These are phyloP conservation scores for Teratosphaeria gauchensis DNA, from an alignment of 2,329 filamentous ascomycete genomes.

Conservation along the genomic window DNA sequence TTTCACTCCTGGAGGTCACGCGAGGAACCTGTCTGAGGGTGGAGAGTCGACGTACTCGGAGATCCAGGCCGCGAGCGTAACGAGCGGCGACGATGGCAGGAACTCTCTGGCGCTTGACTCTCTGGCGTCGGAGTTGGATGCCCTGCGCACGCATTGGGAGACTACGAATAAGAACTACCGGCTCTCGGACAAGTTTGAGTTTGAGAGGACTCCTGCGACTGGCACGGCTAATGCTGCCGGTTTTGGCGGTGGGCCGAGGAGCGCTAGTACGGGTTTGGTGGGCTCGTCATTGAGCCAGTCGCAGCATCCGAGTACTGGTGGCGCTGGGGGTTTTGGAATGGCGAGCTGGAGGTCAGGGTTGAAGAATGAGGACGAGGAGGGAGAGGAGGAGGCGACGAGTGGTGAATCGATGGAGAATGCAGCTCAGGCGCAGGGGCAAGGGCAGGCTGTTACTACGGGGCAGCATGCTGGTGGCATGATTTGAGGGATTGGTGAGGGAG, in stretches of 20 bases:
- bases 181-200: constrained; percentile 83
- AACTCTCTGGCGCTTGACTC: constrained; percentile 57
- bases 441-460: background rate
- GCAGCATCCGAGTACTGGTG: background rate
- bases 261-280: background rate
- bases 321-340: background rate
- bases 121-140: constrained; percentile 84
- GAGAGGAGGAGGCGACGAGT: background rate
- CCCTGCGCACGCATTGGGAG: constrained; percentile 85
- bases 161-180: constrained; percentile 92
- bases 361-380: background rate
- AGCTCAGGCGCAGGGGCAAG: background rate
- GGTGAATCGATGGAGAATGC: background rate
- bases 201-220: constrained; percentile 36
- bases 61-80: constrained; percentile 8
- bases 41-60: constrained; percentile 47
- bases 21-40: constrained; percentile 51
- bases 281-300: background rate
- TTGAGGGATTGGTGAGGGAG: background rate
- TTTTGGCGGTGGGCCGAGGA: constrained; percentile 44
- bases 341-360: background rate
- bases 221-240: constrained; percentile 21
- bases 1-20: constrained; percentile 29
- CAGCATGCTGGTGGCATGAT: background rate
- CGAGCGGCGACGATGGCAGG: constrained; percentile 15